Evolutionary conservation across 2,329 filamentous ascomycete species (phyloP), one percentile per base, ranked within the genome.

Genomic region (Stachybotrys echinatus): DNA sequence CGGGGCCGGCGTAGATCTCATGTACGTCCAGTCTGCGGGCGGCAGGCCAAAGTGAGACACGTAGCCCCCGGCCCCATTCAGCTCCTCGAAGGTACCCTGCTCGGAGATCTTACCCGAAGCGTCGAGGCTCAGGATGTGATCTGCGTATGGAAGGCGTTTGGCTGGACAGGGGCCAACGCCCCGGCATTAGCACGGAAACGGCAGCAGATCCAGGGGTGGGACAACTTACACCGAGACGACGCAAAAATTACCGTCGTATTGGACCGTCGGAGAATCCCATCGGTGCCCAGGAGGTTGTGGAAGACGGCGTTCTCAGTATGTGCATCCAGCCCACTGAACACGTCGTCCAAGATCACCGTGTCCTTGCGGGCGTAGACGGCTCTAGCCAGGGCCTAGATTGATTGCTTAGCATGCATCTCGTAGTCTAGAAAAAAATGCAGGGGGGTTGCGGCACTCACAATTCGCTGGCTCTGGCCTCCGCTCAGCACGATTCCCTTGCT

Each of bases 401-500:
- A n/a, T 10, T 14, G 44, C 52, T 52, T 58, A 23, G 21, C n/a
- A 45, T 12, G 21, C 18, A 44, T 18, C 14, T 12, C 34, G 23
- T 14, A 45, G 8, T 45, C 21, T 23, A 8, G 20, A 22, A 5
- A 47, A 22, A 38, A 14, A 5, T 6, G 4, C 17, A 42, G 12
- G 22, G 20, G 20, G 1, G 6, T 23, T 37, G n/a, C n/a, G n/a
- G 19, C 2, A 53, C 55, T 43, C 48, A 55, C 60, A 12, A 70
- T 52, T 17, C 67, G 55, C 23, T 67, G 63, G 6, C 61, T 65
- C 50, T 72, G 67, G 0, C 69, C 70, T 20, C 70, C 70, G 5
- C 68, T 72, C 8, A 73, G 54, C 0, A 59, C 61, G 17, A 69
- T 64, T 0, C 70, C 68, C 40, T 64, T 65, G 10, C 60, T 68